These are phyloP conservation scores for Paramyrothecium roridum DNA, from an alignment of 2,329 filamentous ascomycete genomes.

Conservation along the genomic window DNA sequence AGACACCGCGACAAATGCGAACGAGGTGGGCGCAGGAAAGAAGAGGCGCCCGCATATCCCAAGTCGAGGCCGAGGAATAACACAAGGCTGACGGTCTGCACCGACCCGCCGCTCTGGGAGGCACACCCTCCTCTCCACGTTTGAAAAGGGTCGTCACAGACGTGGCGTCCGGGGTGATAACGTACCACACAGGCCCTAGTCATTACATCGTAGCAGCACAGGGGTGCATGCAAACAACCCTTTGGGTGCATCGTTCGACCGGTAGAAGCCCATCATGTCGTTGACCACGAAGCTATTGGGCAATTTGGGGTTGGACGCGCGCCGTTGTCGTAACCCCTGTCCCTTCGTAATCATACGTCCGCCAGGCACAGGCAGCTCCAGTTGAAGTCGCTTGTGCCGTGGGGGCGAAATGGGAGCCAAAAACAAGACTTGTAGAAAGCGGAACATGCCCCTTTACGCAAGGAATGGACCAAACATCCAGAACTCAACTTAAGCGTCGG, in stretches of 20 bases:
- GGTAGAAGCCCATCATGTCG: no score
- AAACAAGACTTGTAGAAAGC: no score
- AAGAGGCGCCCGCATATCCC: neutral
- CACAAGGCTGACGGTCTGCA: neutral
- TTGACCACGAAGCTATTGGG: no score
- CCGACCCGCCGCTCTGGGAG: slow-evolving; percentile 1
- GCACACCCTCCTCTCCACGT: slow-evolving; percentile 1
- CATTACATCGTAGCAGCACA: neutral
- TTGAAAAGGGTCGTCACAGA: neutral
- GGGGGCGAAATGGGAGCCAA: no score
- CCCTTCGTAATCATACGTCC: neutral
- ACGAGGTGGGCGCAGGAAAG: neutral
- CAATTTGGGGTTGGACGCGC: no score
- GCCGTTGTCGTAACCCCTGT: neutral
- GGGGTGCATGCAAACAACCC: neutral
- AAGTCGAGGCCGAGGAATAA: neutral
- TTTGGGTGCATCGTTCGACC: no score
- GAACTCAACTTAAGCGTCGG: no score
- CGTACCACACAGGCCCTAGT: neutral
- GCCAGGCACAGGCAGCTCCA: neutral
- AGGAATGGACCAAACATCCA: no score
- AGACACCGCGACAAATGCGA: no score
- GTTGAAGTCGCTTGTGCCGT: neutral
- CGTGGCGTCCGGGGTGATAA: neutral
- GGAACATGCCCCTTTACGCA: no score